Base-by-base conservation (phyloP, 2,329 filamentous ascomycete species). In the Pleoardoris graminearum region DNA sequence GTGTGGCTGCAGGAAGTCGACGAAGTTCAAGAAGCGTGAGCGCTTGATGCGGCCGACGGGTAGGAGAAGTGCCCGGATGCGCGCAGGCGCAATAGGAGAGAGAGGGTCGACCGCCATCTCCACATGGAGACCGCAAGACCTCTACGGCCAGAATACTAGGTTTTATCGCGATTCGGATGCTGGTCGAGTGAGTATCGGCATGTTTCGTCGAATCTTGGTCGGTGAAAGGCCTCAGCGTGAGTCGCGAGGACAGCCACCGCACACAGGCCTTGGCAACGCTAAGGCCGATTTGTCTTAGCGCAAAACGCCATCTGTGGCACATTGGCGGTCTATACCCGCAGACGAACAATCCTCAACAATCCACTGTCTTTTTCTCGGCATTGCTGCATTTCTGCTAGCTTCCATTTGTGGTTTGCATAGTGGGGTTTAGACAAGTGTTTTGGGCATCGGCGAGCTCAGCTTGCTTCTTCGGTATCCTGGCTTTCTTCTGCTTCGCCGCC, bases 31-130 rank as follows among this genome's bases (percentile, higher is more conserved):
- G 74, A 97, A 97, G 54, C 89, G 85, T 48, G 88, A 86, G 55
- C 87, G 85, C 72, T 87, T 92, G 72, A 97, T 94, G 69, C 85
- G 87, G 48, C 93, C 93, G 61, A 96, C 81, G 49, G 94, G 94
- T 56, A 97, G 80, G 54, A 96, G 83, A 64, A 97, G 84, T 58
- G 88, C 90, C 78, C 90, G 89, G 70, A 97, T 85, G 82, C 90
- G 89, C 78, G 91, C 93, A 72, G 91, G 91, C 75, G 92, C 89
- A 79, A 92, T 86, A 75, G 93, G 91, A 73, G 92, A 89, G 74
- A 96, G 85, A 75, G 90, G 87, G 80, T 97, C 93, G 77, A 89
- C 82, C 78, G 84, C 87, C 91, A 96, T 96, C 71, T 77, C 88
- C 80, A 75, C 78, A 79, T 80, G 69, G 72, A 55, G 59, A 58